Percentiles rank a stretch among this genome's conserved stretches.
Evolutionary conservation across 805 yeast species (phyloP).

Genomic region (Saccharomyces cerevisiae): DNA sequence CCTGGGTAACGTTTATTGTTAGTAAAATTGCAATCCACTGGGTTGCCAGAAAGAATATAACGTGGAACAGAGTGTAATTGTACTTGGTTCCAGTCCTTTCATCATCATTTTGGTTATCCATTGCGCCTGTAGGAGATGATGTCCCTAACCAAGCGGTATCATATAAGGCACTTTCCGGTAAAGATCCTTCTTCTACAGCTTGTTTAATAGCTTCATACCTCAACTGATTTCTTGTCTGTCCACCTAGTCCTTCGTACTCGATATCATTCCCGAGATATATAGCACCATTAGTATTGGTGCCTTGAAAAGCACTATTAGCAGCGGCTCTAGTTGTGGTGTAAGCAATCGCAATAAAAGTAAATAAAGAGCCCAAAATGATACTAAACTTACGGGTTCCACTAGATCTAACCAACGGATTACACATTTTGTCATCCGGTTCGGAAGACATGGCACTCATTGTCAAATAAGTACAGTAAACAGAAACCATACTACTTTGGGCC

Average conservation of each 20-base stretch:
- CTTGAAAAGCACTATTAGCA: slow-evolving; percentile 60
- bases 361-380: slow-evolving; percentile 80
- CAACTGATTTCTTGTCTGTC: slow-evolving; percentile 52
- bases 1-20: slow-evolving; percentile 83
- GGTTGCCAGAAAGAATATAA: slow-evolving; percentile 89
- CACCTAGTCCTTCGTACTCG: slow-evolving; percentile 38
- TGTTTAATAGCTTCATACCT: slow-evolving; percentile 81
- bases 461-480: slow-evolving; percentile 84
- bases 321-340: slow-evolving; percentile 97
- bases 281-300: slow-evolving; percentile 32
- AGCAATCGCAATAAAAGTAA: slow-evolving; percentile 91
- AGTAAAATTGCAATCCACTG: slow-evolving; percentile 92
- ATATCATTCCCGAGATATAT: slow-evolving; percentile 27
- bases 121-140: slow-evolving; percentile 24
- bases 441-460: slow-evolving; percentile 89
- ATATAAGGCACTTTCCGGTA: slow-evolving; percentile 83
- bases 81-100: slow-evolving; percentile 72
- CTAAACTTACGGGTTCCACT: slow-evolving; percentile 85
- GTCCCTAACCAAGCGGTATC: slow-evolving; percentile 55
- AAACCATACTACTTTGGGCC: slow-evolving; percentile 95
- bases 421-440: slow-evolving; percentile 88
- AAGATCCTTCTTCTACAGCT: slow-evolving; percentile 92
- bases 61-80: slow-evolving; percentile 80
- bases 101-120: slow-evolving; percentile 33
- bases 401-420: slow-evolving; percentile 88